Base-by-base conservation (phyloP, 176 grass and related monocot species). In the Elaeis guineensis region DNA sequence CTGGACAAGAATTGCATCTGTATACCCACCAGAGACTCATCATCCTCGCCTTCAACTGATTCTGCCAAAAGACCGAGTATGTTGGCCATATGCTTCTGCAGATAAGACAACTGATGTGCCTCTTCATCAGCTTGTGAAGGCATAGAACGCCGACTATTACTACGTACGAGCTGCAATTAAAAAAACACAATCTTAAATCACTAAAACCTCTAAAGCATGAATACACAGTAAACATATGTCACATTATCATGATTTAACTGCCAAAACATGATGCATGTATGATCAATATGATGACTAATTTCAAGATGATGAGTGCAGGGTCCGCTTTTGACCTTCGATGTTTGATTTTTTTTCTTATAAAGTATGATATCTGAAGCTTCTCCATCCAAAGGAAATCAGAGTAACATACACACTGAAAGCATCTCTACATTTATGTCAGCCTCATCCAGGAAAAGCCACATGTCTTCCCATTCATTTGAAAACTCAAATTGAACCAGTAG, bases 61-160 rank as follows among this genome's bases (percentile, higher is more conserved):
- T 73, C 70, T 20, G 70, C 49, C 70, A 73, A 55, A 21, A 73
- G 59, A 51, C 19, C 19, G 22, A 73, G 59, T 35, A 73, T 52
- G n/a, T 73, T 73, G n/a, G 49, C 59, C 70, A 73, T 54, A 73
- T 73, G 70, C 70, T 73, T 73, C 21, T 73, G 70, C 54, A 73
- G 23, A 52, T 73, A 73, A 8, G 51, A 73, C 16, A 72, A 63
- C 51, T 73, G 70, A 63, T 73, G 70, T 32, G 59, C 59, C 30
- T 73, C 59, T 60, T 73, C 70, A 55, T 73, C 70, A 44, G 51
- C 59, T 73, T 73, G 70, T 63, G 70, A 73, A 63, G 59, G 70
- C 51, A 73, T 24, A 73, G 63, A 73, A 44, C 70, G 70, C 54
- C 70, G 70, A 21, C 50, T 73, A 30, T 63, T 73, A 44, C 59